Evolutionary conservation across 441 rosid genomes (phyloP), one percentile per base, ranked within the genome.

Genomic region (Eruca vesicaria): DNA sequence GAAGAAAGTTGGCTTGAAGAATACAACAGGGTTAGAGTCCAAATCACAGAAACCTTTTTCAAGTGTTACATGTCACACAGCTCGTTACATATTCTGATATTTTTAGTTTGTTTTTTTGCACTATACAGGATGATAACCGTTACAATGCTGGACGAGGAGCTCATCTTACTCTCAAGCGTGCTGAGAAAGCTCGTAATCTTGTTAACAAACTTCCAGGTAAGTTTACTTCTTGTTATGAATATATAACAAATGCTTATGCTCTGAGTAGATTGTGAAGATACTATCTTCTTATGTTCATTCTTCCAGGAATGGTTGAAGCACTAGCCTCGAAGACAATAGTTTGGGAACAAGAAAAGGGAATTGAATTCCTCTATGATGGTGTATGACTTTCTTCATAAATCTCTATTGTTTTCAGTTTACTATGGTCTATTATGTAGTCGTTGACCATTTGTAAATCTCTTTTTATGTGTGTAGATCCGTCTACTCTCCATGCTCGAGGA

Each of bases 1-100:
- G 98, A 96, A 82, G 99, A 96, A 75, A 83, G 90, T 50, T 96
- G 99, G 99, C 98, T 96, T 64, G 99, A 93, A 81, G 98, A 96
- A 81, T 96, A 96, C 69, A 93, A 96, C 82, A 86, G 96, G 89
- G 99, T 93, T 66, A 78, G 85, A 73, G 68, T 73, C 68, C 3
- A 9, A 28, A 43, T 43, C 48, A 48, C 52, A 21, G n/a, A 63
- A 35, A 68, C 55, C n/a, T 15, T 66, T 56, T 16, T 33, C 7
- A 10, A 26, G 29, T 26, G 0, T 26, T 26, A 0, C 29, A 29
- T 9, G 23, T 31, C 41, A 20, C 2, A 28, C 19, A n/a, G 14
- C 11, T 79, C 9, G 26, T 63, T 71, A 45, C 63, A 76, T 53
- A 53, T 53, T 76, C 76, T 63, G 74, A 48, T 26, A 64, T 36